These are phyloP conservation scores for Aschersonia sp. DNA, from an alignment of 2,329 filamentous ascomycete species.

Conservation along the genomic window DNA sequence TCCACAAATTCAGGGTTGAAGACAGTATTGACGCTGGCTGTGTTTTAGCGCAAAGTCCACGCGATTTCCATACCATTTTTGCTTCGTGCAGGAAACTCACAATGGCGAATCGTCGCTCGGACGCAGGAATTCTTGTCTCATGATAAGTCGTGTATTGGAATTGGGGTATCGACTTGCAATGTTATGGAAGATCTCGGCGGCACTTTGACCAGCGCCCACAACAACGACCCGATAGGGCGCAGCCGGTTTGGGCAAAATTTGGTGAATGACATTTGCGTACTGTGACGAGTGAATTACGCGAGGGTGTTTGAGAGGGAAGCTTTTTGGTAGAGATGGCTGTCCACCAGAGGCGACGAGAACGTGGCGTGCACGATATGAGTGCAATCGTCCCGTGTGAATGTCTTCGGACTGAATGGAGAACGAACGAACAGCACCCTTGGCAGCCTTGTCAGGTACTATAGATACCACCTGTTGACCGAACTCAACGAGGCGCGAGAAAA, in stretches of 20 bases:
- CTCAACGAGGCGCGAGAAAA: slow-evolving; percentile 57
- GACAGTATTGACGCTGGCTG: slow-evolving; percentile 71
- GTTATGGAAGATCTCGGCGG: slow-evolving; percentile 90
- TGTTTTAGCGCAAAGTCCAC: too few species aligned
- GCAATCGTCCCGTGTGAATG: slow-evolving; percentile 36
- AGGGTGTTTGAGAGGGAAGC: slow-evolving; percentile 54
- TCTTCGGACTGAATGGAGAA: slow-evolving; percentile 58
- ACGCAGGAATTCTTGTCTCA: slow-evolving; percentile 68
- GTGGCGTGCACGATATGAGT: slow-evolving; percentile 43
- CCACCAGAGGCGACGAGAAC: slow-evolving; percentile 47
- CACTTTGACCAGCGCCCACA: slow-evolving; percentile 79
- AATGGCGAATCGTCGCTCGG: slow-evolving; percentile 95
- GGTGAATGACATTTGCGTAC: slow-evolving; percentile 52
- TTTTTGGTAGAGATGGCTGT: slow-evolving; percentile 53
- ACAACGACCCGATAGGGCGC: slow-evolving; percentile 63
- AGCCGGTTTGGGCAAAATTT: slow-evolving; percentile 40
- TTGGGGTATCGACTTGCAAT: slow-evolving; percentile 72
- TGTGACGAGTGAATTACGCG: slow-evolving; percentile 79
- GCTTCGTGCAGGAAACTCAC: slow-evolving; percentile 33
- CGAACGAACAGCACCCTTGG: slow-evolving; percentile 34
- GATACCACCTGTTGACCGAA: slow-evolving; percentile 68
- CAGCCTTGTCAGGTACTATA: slow-evolving; percentile 40
- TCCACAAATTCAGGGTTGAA: slow-evolving; percentile 85
- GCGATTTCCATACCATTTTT: neutral
- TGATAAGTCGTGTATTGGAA: slow-evolving; percentile 60